Conservation (phyloP, 306 rosid species). For the Purshia tridentata region DNA sequence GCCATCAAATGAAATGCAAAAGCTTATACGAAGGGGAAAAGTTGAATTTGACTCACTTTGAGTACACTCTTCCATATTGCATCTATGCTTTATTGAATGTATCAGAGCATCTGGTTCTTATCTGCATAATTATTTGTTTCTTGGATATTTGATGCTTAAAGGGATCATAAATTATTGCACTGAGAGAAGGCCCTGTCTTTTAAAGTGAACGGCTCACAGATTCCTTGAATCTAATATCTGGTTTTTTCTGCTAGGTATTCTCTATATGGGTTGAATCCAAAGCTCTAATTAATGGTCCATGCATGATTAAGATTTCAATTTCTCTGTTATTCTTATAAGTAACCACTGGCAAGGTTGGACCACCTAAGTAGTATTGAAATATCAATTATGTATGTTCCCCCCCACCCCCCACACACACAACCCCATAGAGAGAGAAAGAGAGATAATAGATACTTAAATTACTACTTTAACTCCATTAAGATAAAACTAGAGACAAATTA, state of each 20-base stretch:
- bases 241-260: neutral
- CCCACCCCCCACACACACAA: constrained; percentile 38
- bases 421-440: neutral
- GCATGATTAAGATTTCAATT: constrained; percentile 28
- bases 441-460: constrained; percentile 8
- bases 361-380: constrained; percentile 31
- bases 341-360: constrained; percentile 33
- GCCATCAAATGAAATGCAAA: constrained; percentile 23
- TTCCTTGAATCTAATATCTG: constrained; percentile 40
- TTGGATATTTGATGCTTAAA: constrained; percentile 44
- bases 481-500: constrained; percentile 7
- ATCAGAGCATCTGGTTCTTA: constrained; percentile 46
- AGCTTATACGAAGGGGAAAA: constrained; percentile 8
- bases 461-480: constrained; percentile 17
- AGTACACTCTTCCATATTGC: constrained; percentile 26
- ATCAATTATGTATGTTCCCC: constrained; percentile 34
- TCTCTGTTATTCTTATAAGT: constrained; percentile 20
- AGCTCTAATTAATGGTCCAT: constrained; percentile 29
- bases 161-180: constrained; percentile 36
- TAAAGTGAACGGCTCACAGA: constrained; percentile 31
- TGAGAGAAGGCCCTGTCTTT: constrained; percentile 21
- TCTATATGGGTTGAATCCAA: constrained; percentile 29
- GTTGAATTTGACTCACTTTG: constrained; percentile 35
- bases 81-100: constrained; percentile 34
- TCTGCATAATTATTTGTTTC: constrained; percentile 41